Base-by-base conservation (phyloP, 2,329 filamentous ascomycete genomes). In the Coniella vitis region DNA sequence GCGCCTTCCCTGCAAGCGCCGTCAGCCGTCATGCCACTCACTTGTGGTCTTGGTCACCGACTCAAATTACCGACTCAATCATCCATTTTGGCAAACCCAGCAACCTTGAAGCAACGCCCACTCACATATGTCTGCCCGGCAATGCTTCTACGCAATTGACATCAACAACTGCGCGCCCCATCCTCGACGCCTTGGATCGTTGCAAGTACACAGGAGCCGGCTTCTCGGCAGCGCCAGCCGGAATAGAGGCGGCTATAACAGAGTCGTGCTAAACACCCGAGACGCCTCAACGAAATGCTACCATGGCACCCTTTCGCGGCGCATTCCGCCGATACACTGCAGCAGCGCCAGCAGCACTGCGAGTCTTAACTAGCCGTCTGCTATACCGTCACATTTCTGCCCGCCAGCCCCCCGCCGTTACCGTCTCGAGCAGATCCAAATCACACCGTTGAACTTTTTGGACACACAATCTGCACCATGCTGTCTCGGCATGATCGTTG, bases 311-410 rank as follows among this genome's bases (percentile, higher is more conserved):
- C 34, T 20, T 13, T 22, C 22, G 45, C 25, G 36, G 38, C 16
- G 20, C 41, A 41, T 45, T 45, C 47, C 36, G 41, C 41, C 22
- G 38, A n/a, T 43, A 43, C 50, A 41, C 38, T 16, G n/a, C 22
- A 40, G 42, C 40, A 49, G 34, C 41, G 44, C 22, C 41, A 52
- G 7, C 32, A 38, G 43, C 43, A 12, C 35, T 31, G 13, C 22
- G 21, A 17, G 16, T 29, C 20, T 7, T 10, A n/a, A 7, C 21
- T n/a, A 25, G 35, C n/a, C 21, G 13, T 37, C 29, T 42, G 44
- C 22, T 39, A 40, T 29, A 13, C 20, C 16, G 19, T 4, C 5
- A 7, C 16, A 19, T 8, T 10, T 21, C 35, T 38, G 12, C 37
- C 22, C 7, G 19, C 20, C 16, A 19, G 10, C 16, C 22, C 17